These are phyloP conservation scores for Stropharia rugosoannulata DNA, from an alignment of 768 basidiomycete genomes.

Conservation along the genomic window DNA sequence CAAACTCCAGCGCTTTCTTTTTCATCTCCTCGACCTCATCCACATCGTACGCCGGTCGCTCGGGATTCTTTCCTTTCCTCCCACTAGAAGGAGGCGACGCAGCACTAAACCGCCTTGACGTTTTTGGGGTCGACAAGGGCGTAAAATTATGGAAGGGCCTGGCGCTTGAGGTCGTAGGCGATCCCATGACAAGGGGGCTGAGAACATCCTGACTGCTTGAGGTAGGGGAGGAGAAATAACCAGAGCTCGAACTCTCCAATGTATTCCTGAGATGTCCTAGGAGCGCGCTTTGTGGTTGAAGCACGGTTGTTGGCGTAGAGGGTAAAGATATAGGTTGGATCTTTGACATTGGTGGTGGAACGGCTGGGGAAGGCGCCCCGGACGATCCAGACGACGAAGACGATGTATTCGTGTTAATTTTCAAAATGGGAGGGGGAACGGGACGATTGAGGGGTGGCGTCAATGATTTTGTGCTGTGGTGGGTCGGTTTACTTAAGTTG, in stretches of 20 bases:
- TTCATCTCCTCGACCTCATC: conserved; percentile 34
- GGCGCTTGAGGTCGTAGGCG: conserved; percentile 28
- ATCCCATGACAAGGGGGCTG: conserved; percentile 40
- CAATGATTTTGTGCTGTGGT: conserved; percentile 13
- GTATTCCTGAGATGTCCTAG: conserved; percentile 29
- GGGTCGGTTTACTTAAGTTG: conserved; percentile 14
- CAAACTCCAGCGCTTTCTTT: conserved; percentile 42
- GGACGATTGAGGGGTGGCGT: conserved; percentile 16
- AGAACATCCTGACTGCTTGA: conserved; percentile 33
- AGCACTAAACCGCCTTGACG: conserved; percentile 10
- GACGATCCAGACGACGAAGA: conserved; percentile 13
- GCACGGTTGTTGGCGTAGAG: conserved; percentile 37
- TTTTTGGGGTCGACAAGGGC: conserved; percentile 21
- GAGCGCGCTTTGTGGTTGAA: conserved; percentile 29
- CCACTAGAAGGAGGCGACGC: conserved; percentile 6
- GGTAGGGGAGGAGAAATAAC: conserved; percentile 1
- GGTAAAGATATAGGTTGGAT: conserved; percentile 47
- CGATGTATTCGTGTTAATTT: conserved; percentile 32
- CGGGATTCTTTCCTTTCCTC: conserved; percentile 28
- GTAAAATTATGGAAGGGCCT: conserved; percentile 28
- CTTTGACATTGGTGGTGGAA: conserved; percentile 38
- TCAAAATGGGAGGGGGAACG: conserved; percentile 29
- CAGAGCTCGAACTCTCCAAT: conserved; percentile 18
- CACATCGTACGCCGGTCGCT: conserved; percentile 27
- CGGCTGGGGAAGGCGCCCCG: conserved; percentile 24